These are phyloP conservation scores for Microstegium vimineum DNA, from an alignment of 176 grass and related monocot species.

Conservation along the genomic window DNA sequence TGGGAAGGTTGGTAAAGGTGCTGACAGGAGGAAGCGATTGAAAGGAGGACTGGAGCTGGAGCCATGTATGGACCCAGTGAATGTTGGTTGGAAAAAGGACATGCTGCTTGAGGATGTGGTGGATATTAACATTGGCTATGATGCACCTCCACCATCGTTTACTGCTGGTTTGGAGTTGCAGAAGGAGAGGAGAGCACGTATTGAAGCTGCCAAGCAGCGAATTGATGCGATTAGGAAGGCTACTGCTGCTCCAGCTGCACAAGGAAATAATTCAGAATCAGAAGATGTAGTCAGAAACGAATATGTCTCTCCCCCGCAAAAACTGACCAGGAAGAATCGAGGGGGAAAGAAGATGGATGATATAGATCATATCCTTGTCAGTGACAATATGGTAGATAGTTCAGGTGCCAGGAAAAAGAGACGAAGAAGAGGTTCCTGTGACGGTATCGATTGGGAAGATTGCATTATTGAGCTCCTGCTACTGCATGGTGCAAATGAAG, in stretches of 20 bases:
- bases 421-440: slow-evolving; percentile 11
- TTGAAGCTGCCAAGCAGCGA: slow-evolving; percentile 66
- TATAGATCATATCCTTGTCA: not conserved
- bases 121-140: slow-evolving; percentile 67
- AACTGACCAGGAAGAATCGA: slow-evolving; percentile 18
- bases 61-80: slow-evolving; percentile 28
- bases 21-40: slow-evolving; percentile 41
- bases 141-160: slow-evolving; percentile 81
- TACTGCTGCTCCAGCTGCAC: slow-evolving; percentile 9
- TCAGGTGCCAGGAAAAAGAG: slow-evolving; percentile 14
- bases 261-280: slow-evolving; percentile 9
- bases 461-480: slow-evolving; percentile 77
- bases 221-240: slow-evolving; percentile 69
- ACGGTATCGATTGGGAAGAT: slow-evolving; percentile 85
- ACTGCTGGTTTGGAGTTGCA: slow-evolving; percentile 42
- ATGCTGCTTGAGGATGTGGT: slow-evolving; percentile 45
- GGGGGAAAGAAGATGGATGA: slow-evolving; percentile 32
- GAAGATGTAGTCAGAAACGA: slow-evolving; percentile 8
- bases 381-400: slow-evolving; percentile 2
- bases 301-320: slow-evolving; percentile 17
- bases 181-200: slow-evolving; percentile 62
- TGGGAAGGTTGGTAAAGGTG: slow-evolving; percentile 50
- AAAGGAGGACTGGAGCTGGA: slow-evolving; percentile 35
- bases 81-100: slow-evolving; percentile 43
- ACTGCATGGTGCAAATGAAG: slow-evolving; percentile 67